phyloP scores from a whole-genome alignment of 805 yeast genomes.

The Lipomyces anomalus region DNA sequence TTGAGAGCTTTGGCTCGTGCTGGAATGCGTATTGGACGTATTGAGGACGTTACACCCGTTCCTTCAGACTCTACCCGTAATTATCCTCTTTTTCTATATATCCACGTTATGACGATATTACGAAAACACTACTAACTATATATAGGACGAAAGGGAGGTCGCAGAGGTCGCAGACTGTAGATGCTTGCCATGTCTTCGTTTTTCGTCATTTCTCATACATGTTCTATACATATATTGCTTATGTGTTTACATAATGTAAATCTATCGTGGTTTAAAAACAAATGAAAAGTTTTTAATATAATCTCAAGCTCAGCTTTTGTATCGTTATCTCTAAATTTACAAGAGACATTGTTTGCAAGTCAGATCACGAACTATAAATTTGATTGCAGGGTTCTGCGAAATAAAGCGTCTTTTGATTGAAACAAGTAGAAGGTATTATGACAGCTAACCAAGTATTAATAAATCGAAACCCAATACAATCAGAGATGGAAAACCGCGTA shows the following conservation, averaged over 20 bases:
- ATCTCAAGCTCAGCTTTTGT: neutral
- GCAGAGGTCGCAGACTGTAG: conserved; percentile 99
- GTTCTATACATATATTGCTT: neutral
- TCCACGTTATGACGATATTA: no score
- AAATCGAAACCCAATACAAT: no score
- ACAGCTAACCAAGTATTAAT: no score
- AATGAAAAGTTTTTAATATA: conserved; percentile 6
- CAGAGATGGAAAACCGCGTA: no score
- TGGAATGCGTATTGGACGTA: conserved; percentile 99
- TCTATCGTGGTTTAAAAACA: conserved; percentile 9
- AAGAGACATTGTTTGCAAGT: no score
- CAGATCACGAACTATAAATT: no score
- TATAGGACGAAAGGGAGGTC: conserved; percentile 87
- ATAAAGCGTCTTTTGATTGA: no score
- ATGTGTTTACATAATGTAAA: conserved; percentile 6
- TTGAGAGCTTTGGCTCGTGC: conserved; percentile 98
- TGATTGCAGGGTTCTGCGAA: no score
- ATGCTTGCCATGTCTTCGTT: conserved; percentile 1
- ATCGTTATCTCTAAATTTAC: neutral
- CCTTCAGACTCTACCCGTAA: conserved; percentile 99
- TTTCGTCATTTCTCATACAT: conserved; percentile 4
- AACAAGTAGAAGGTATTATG: no score
- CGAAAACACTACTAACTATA: conserved; percentile 1
- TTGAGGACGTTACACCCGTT: conserved; percentile 99
- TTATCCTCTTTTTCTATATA: conserved; percentile 1